Base-by-base conservation (phyloP, 2,329 filamentous ascomycete species). In the Didymella keratinophila region DNA sequence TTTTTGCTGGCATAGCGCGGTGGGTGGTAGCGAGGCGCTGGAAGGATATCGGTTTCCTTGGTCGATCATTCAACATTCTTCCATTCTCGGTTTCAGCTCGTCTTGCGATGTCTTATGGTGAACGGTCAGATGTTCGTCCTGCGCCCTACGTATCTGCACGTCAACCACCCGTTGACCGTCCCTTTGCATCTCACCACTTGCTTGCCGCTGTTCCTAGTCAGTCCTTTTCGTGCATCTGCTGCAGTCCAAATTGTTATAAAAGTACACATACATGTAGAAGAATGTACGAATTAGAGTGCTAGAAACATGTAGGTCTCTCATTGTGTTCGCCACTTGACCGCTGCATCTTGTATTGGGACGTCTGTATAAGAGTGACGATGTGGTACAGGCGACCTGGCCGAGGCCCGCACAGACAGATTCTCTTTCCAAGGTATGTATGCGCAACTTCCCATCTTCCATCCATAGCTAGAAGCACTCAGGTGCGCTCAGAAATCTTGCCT, bases 1-100 rank as follows among this genome's bases (percentile, higher is more conserved):
- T 54, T 58, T 41, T 54, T 58, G 56, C 56, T 54, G 56, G 56
- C 56, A 58, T 58, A 58, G 56, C 56, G 56, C 56, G 56, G 56
- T 54, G 56, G 56, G 56, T 50, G 56, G 56, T 58, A 58, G 56
- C 56, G 50, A 58, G 56, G 56, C 56, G 56, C 56, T 58, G 56
- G 56, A 45, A 58, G 56, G 56, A 58, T 42, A 54, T 58, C 45
- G 50, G 56, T 50, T 58, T 58, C 46, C 50, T 53, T 58, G 50
- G 56, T 58, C 56, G 34, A 42, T 58, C 56, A 58, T 54, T 54
- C 50, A 58, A 58, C 45, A 54, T 54, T 50, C 32, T 58, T 48
- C 44, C 49, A 20, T 53, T 58, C 32, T 54, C 39, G 32, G 12
- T 51, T 42, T 58, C 45, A 58, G 50, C 41, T 54, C 43, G 50